These are phyloP conservation scores for Massarina eburnea DNA, from an alignment of 2,329 filamentous ascomycete species.

Conservation along the genomic window DNA sequence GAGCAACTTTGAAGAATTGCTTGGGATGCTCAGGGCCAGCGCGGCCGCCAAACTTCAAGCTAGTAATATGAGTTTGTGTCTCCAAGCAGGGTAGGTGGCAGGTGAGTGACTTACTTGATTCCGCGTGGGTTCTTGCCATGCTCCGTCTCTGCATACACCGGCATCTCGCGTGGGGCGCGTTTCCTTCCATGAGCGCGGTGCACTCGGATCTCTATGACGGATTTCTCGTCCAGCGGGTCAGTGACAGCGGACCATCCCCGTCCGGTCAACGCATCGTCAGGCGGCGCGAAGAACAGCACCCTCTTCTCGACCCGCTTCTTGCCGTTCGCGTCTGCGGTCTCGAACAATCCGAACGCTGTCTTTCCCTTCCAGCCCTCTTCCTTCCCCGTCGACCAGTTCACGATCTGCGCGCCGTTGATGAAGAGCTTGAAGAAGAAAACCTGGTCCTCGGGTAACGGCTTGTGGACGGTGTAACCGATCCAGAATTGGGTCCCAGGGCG, in stretches of 20 bases:
- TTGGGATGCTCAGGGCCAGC: conserved; percentile 44
- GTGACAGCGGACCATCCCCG: conserved; percentile 12
- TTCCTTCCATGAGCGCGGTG: conserved; percentile 45
- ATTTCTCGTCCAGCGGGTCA: conserved; percentile 24
- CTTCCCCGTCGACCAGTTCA: conserved; percentile 49
- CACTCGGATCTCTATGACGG: conserved; percentile 46
- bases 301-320: conserved; percentile 44
- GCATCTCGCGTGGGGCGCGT: conserved; percentile 35
- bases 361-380: conserved; percentile 48
- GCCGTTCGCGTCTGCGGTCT: conserved; percentile 32
- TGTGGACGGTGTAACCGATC: conserved; percentile 43
- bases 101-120: conserved; percentile 30
- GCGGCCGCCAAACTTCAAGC: conserved; percentile 41
- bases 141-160: conserved; percentile 24
- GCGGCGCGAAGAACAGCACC: conserved; percentile 41
- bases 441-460: conserved; percentile 31
- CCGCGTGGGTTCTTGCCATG: conserved; percentile 20
- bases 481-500: conserved; percentile 47
- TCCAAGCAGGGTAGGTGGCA: not conserved
- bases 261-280: conserved; percentile 9
- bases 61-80: conserved; percentile 21
- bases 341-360: conserved; percentile 48
- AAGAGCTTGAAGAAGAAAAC: conserved; percentile 52
- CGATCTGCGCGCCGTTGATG: conserved; percentile 41
- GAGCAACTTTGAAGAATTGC: conserved; percentile 52